Evolutionary conservation across 352 stramenopile genomes (phyloP), one percentile per base, ranked within the genome.

Genomic region (Phytopythium helicoides): DNA sequence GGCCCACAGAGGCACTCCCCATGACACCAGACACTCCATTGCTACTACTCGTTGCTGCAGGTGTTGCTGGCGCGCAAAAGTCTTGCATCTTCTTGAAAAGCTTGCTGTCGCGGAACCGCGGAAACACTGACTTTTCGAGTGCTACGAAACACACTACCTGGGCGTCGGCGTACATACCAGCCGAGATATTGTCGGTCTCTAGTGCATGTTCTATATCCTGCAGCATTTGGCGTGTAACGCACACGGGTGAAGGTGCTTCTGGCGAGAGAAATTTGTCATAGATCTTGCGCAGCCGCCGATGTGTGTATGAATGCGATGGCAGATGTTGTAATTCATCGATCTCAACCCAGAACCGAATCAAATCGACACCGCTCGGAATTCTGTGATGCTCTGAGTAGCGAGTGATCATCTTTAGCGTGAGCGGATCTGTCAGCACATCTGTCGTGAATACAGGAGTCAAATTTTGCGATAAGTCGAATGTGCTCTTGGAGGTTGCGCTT

Each of bases 251-350:
- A 14, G 60, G 66, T 5, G 82, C 82, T 8, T 89, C 73, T 0
- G 78, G 77, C 0, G 80, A 89, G 8, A 93, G 48, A 41, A 93
- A 93, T 58, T 93, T 93, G 68, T 93, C 78, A 65, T 93, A 93
- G 62, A 93, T 91, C 49, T 93, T 90, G 33, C 67, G 82, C 12
- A 93, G 69, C 9, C 81, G 75, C 2, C 81, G 81, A 49, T 89
- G 73, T 14, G 82, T 93, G 62, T 93, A 93, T 35, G 81, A 89
- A 31, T 89, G 77, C 16, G 77, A 89, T 21, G 82, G 80, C 14
- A 93, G 55, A 40, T 83, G 63, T 47, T 86, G 73, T 26, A 93
- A 58, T 46, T 88, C 68, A 57, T 91, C 80, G 39, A 93, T 86
- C 49, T 93, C 82, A 58, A 84, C 76, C 82, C 82, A 93, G 62